Conservation (phyloP, 2,329 filamentous ascomycete species). For the Tolypocladium paradoxum region DNA sequence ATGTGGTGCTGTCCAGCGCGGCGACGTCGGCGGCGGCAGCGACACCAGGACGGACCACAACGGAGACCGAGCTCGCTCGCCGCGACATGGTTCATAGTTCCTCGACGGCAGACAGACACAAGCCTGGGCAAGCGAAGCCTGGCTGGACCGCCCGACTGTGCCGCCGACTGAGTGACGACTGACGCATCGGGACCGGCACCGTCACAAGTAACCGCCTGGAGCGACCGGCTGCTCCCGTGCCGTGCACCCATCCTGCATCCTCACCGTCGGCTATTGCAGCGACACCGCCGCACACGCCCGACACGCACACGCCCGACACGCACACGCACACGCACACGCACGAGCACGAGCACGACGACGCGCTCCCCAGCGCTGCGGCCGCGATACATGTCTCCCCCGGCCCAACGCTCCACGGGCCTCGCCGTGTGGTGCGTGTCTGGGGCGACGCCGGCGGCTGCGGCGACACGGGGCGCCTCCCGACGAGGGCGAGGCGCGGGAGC, state of each 20-base stretch:
- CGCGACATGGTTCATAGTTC: too few relatives aligned
- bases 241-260: background rate
- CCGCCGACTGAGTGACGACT: background rate
- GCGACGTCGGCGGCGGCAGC: background rate
- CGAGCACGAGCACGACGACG: too few relatives aligned
- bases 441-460: background rate
- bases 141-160: background rate
- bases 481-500: background rate
- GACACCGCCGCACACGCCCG: too few relatives aligned
- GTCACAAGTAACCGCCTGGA: background rate
- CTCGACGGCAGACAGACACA: background rate
- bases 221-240: background rate
- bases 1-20: background rate
- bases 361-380: too few relatives aligned
- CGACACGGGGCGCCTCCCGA: background rate
- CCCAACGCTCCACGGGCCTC: slow-evolving; percentile 18
- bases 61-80: slow-evolving; percentile 1
- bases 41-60: background rate
- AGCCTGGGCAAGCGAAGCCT: too few relatives aligned
- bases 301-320: too few relatives aligned
- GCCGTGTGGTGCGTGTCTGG: slow-evolving; percentile 8
- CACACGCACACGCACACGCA: too few relatives aligned
- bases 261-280: too few relatives aligned
- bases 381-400: slow-evolving; percentile 19
- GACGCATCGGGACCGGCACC: background rate